Percentiles rank a stretch among this genome's conserved stretches.
phyloP scores from a whole-genome alignment of 1,139 yeast genomes.

The Pneumocystis carinii region DNA sequence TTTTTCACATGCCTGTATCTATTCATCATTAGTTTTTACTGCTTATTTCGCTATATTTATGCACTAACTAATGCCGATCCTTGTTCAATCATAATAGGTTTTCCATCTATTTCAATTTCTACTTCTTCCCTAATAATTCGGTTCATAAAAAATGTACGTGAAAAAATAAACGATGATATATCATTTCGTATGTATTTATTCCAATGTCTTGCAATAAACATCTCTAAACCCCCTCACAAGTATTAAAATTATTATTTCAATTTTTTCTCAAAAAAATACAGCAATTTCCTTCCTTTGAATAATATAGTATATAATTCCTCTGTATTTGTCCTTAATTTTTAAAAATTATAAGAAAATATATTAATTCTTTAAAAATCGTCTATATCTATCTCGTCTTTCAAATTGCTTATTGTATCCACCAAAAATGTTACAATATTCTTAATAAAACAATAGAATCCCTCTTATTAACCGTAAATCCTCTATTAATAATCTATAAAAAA shows the following conservation, averaged over 20 bases:
- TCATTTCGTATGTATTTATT: conserved; percentile 7
- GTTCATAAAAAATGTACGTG: conserved; percentile 21
- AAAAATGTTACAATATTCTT: no score
- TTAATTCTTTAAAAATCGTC: no score
- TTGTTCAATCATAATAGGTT: conserved; percentile 62
- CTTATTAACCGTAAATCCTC: no score
- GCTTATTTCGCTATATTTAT: background rate
- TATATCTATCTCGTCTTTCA: no score
- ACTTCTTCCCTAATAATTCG: conserved; percentile 38
- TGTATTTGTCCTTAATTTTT: no score
- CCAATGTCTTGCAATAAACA: conserved; percentile 2
- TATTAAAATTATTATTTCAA: background rate
- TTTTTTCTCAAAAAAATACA: conserved; percentile 6
- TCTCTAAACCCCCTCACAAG: background rate
- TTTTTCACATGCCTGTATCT: conserved; percentile 77
- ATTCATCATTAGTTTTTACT: background rate
- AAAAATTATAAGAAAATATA: no score
- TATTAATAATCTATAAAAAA: no score
- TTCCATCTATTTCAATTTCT: conserved; percentile 64
- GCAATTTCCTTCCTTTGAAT: no score
- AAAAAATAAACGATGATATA: background rate
- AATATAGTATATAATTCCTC: no score
- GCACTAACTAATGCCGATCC: conserved; percentile 50
- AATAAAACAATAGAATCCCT: no score
- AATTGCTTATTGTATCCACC: no score